Base-by-base conservation (phyloP, 345 rosid genomes). In the Cardamine occulta region DNA sequence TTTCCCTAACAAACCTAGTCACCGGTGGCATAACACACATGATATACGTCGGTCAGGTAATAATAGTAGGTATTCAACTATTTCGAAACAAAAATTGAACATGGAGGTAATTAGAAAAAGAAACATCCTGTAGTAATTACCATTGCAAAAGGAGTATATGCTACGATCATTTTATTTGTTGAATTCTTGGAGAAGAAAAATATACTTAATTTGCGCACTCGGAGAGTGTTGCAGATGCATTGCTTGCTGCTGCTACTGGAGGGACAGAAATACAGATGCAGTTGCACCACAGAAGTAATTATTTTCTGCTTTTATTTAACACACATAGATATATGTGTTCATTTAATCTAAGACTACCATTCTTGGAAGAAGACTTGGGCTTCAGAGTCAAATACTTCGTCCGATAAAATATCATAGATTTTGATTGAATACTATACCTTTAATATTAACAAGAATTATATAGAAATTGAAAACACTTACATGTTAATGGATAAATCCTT, bases 191-290 rank as follows among this genome's bases (percentile, higher is more conserved):
- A 53, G 58, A 21, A 60, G 28, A 15, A 53, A 49, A 60, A 12
- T 2, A 42, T 39, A 49, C 23, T 15, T 11, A 49, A 63, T 26
- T 64, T 70, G 67, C 70, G 64, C 70, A 70, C 75, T 76, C 75
- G 70, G 80, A 76, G 80, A 69, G 80, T 45, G 74, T 62, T 76
- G 59, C 70, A 69, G 80, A 62, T 49, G 51, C 58, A 54, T 68
- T 54, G 70, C 54, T 49, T 32, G 70, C 55, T 57, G 67, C 72
- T 29, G 65, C 17, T 21, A 23, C 75, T 76, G 65, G 57, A 76
- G 55, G 28, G 67, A 56, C 72, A 70, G 40, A 32, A 44, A 53
- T 53, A 53, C 75, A 76, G 75, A 28, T 24, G 12, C 80, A 63
- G 61, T 17, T n/a, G 37, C 47, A 42, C 34, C 5, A 14, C 62